These are phyloP conservation scores for Biancaea sappan DNA, from an alignment of 306 rosid genomes.

Conservation along the genomic window DNA sequence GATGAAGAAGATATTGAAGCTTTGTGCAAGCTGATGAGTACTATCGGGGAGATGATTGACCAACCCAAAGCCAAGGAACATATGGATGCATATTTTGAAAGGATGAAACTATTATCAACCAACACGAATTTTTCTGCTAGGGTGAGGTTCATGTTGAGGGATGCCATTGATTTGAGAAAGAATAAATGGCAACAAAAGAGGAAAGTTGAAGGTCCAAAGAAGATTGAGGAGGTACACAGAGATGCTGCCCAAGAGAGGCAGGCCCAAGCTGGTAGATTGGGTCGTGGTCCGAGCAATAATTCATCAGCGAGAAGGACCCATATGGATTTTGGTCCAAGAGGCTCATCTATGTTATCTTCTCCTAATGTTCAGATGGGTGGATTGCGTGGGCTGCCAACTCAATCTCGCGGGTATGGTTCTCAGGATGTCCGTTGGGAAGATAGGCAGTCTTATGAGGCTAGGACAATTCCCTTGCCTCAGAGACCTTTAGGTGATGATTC, in stretches of 20 bases:
- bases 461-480: slow-evolving; percentile 68
- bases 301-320: slow-evolving; percentile 60
- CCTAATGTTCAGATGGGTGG: slow-evolving; percentile 67
- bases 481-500: slow-evolving; percentile 67
- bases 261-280: slow-evolving; percentile 69
- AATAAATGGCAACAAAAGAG: slow-evolving; percentile 95
- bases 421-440: slow-evolving; percentile 82
- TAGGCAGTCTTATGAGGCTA: slow-evolving; percentile 65
- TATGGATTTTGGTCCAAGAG: slow-evolving; percentile 74
- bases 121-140: slow-evolving; percentile 86
- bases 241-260: slow-evolving; percentile 97
- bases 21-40: slow-evolving; percentile 93
- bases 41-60: slow-evolving; percentile 96
- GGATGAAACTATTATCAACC: slow-evolving; percentile 62
- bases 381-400: slow-evolving; percentile 62
- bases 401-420: slow-evolving; percentile 64
- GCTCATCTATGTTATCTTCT: slow-evolving; percentile 63
- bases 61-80: slow-evolving; percentile 81
- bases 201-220: slow-evolving; percentile 96
- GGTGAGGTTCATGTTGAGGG: slow-evolving; percentile 94
- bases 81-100: slow-evolving; percentile 81
- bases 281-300: slow-evolving; percentile 70
- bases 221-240: slow-evolving; percentile 95
- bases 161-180: slow-evolving; percentile 81
- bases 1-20: slow-evolving; percentile 97